Evolutionary conservation across 768 basidiomycete genomes (phyloP).

Genomic region (Cyathus striatus): DNA sequence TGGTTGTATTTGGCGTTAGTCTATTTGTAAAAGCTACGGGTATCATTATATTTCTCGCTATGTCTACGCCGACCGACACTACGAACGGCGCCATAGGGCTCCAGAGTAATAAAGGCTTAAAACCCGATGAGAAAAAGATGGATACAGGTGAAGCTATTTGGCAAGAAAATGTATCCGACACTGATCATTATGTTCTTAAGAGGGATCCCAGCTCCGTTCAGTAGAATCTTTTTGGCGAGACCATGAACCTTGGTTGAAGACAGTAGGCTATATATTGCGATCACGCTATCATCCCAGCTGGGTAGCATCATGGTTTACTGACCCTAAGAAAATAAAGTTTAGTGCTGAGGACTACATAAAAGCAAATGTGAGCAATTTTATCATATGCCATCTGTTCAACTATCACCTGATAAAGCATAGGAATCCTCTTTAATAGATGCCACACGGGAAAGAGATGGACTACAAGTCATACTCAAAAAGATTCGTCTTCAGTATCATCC

Average conservation of each 20-base stretch:
- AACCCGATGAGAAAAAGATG: too few relatives aligned
- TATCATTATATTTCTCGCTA: too few relatives aligned
- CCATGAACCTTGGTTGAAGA: constrained; percentile 18
- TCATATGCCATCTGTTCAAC: constrained; percentile 4
- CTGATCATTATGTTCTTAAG: too few relatives aligned
- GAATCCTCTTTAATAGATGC: constrained; percentile 20
- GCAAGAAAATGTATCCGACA: too few relatives aligned
- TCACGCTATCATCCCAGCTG: constrained; percentile 21
- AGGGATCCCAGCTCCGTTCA: too few relatives aligned
- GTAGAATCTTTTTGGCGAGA: constrained; percentile 14
- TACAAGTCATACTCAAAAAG: constrained; percentile 22
- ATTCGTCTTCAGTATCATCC: constrained; percentile 10
- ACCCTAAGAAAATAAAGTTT: background rate
- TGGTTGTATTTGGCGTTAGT: too few relatives aligned
- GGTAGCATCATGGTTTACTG: constrained; percentile 20
- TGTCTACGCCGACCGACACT: too few relatives aligned
- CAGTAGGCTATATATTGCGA: constrained; percentile 20
- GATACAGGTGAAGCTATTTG: too few relatives aligned
- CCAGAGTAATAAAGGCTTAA: too few relatives aligned
- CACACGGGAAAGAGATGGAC: constrained; percentile 22
- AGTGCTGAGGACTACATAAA: background rate
- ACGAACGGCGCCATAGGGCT: too few relatives aligned
- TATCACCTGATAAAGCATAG: background rate
- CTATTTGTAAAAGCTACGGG: too few relatives aligned
- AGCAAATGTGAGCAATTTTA: background rate